phyloP scores from a whole-genome alignment of 2,329 filamentous ascomycete genomes.

The Chaetomium sp. region DNA sequence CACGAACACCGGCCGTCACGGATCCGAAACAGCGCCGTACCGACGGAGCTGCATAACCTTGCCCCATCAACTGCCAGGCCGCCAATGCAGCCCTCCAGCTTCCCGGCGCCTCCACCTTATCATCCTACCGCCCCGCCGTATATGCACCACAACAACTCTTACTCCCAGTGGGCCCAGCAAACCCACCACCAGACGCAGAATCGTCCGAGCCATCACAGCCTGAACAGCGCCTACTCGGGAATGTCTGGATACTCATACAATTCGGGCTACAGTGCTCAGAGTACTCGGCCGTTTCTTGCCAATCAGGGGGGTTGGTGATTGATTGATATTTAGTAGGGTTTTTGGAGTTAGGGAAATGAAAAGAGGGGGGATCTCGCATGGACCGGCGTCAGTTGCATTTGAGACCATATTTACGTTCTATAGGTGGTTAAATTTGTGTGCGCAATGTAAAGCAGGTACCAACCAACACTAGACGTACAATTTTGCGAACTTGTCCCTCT shows the following conservation, averaged over 20 bases:
- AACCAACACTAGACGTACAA: not conserved
- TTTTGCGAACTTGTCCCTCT: too few relatives aligned
- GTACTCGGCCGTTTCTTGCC: slow-evolving; percentile 26
- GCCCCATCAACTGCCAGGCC: not conserved
- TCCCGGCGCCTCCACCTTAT: slow-evolving; percentile 1
- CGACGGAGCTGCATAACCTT: slow-evolving; percentile 16
- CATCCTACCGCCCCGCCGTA: not conserved
- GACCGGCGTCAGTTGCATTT: not conserved
- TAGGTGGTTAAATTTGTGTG: not conserved
- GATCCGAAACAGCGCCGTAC: slow-evolving; percentile 6
- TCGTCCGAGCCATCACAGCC: slow-evolving; percentile 23
- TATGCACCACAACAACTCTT: slow-evolving; percentile 3
- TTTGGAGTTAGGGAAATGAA: not conserved
- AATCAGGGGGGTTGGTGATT: slow-evolving; percentile 9
- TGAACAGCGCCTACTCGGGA: slow-evolving; percentile 24
- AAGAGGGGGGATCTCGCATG: not conserved
- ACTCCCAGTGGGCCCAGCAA: slow-evolving; percentile 17
- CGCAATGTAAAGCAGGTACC: not conserved
- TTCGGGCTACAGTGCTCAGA: slow-evolving; percentile 25
- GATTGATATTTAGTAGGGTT: not conserved
- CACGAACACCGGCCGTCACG: slow-evolving; percentile 6
- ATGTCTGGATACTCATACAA: slow-evolving; percentile 6
- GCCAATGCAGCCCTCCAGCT: not conserved
- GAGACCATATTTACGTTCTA: not conserved
- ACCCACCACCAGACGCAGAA: slow-evolving; percentile 13